A percentile compares a stretch with the other conserved stretches of the same genome.
phyloP scores from a whole-genome alignment of 1,284 basidiomycete species.

The Sparassis latifolia region DNA sequence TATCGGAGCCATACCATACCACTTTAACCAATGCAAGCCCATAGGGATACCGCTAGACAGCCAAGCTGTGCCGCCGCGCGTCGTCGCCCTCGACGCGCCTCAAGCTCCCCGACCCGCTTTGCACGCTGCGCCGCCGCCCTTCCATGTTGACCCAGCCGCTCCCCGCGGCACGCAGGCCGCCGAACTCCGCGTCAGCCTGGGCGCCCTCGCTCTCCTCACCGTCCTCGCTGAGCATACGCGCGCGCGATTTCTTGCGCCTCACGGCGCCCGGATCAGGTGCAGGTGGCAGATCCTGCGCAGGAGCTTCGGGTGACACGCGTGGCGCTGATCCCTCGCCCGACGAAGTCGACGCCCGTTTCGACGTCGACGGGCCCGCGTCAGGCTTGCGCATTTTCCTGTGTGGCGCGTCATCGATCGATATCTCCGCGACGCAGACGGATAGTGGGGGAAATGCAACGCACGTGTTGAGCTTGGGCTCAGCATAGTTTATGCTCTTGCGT shows the following conservation, averaged over 20 bases:
- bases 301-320: slow-evolving; percentile 9
- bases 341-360: slow-evolving; percentile 26
- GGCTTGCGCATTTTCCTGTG: slow-evolving; percentile 88
- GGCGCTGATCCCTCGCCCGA: slow-evolving; percentile 11
- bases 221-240: slow-evolving; percentile 40
- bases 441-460: slow-evolving; percentile 33
- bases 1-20: too few relatives aligned
- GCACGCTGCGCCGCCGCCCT: slow-evolving; percentile 42
- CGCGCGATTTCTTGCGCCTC: slow-evolving; percentile 47
- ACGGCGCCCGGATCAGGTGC: slow-evolving; percentile 21
- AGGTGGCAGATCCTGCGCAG: slow-evolving; percentile 11
- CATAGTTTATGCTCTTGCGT: slow-evolving; percentile 81
- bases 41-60: slow-evolving; percentile 19
- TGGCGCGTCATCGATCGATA: neutral
- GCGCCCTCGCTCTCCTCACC: slow-evolving; percentile 54
- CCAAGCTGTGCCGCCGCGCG: slow-evolving; percentile 31
- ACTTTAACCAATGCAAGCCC: neutral
- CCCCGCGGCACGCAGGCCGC: slow-evolving; percentile 23
- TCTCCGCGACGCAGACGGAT: slow-evolving; percentile 4
- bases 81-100: slow-evolving; percentile 29
- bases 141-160: slow-evolving; percentile 49
- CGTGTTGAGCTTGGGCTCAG: slow-evolving; percentile 88
- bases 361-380: slow-evolving; percentile 39
- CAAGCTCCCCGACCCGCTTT: slow-evolving; percentile 12
- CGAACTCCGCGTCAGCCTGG: slow-evolving; percentile 61